Conservation (phyloP, 495 filamentous ascomycete species). For the Aspergillus nidulans region DNA sequence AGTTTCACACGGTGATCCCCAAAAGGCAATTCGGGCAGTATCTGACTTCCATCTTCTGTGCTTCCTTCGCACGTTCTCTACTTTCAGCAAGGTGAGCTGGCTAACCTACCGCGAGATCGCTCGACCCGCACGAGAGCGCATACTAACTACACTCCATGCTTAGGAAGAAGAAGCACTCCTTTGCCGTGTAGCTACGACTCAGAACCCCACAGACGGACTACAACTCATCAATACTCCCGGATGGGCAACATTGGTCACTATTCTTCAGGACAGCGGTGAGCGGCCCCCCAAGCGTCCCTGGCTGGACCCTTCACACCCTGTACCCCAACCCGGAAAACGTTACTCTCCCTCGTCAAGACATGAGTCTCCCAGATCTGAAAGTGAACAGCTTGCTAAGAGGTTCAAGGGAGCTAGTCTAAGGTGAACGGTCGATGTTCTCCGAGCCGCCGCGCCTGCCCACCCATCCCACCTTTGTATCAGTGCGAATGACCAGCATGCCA, state of each 20-base stretch:
- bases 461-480: neutral
- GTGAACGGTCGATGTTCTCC: constrained; percentile 29
- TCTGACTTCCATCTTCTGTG: constrained; percentile 93
- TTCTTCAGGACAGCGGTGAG: constrained; percentile 96
- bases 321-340: constrained; percentile 28
- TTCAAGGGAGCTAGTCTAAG: constrained; percentile 96
- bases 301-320: constrained; percentile 37
- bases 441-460: neutral
- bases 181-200: constrained; percentile 72
- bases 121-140: constrained; percentile 15
- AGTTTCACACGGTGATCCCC: constrained; percentile 53
- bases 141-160: neutral
- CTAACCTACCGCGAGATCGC: neutral
- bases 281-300: constrained; percentile 78
- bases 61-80: constrained; percentile 74
- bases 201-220: constrained; percentile 71
- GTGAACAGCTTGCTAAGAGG: constrained; percentile 93
- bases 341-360: constrained; percentile 28
- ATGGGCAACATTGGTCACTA: constrained; percentile 89
- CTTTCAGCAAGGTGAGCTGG: constrained; percentile 77
- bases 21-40: constrained; percentile 60
- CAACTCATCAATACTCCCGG: constrained; percentile 78
- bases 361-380: constrained; percentile 43
- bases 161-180: constrained; percentile 90
- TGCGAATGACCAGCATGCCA: neutral